These are phyloP conservation scores for Pseudevernia furfuracea DNA, from an alignment of 495 filamentous ascomycete species.

Conservation along the genomic window DNA sequence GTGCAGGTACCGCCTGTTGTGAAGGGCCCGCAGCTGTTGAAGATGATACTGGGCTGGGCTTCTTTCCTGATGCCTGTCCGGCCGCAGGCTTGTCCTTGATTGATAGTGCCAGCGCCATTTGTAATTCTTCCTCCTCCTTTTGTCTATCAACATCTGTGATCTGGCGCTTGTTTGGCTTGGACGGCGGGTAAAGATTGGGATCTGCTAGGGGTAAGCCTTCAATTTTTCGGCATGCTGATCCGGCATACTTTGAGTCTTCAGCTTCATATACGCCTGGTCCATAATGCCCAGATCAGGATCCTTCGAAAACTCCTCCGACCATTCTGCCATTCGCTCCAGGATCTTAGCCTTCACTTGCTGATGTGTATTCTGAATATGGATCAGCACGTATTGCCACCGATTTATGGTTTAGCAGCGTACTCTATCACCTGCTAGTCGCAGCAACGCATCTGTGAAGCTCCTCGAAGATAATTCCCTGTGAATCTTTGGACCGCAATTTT, in stretches of 20 bases:
- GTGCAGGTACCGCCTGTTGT: constrained; percentile 37
- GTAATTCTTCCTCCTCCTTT: constrained; percentile 95
- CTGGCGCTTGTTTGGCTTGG: constrained; percentile 81
- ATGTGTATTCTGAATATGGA: constrained; percentile 67
- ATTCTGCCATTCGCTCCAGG: constrained; percentile 90
- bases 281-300: constrained; percentile 95
- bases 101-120: constrained; percentile 88
- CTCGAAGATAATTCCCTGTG: constrained; percentile 89
- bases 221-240: background rate
- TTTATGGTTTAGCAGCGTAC: constrained; percentile 30
- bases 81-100: constrained; percentile 67
- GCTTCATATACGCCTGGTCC: constrained; percentile 85
- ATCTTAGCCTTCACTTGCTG: constrained; percentile 96
- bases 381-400: constrained; percentile 12
- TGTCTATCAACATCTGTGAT: constrained; percentile 85
- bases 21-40: constrained; percentile 34
- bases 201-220: constrained; percentile 44
- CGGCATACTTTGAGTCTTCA: constrained; percentile 63
- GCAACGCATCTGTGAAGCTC: constrained; percentile 90
- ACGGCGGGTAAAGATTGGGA: constrained; percentile 84
- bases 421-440: constrained; percentile 83
- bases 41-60: constrained; percentile 32
- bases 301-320: constrained; percentile 86
- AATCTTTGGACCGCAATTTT: constrained; percentile 88
- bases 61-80: constrained; percentile 27